These are phyloP conservation scores for Lignosus rhinocerotis DNA, from an alignment of 1,284 basidiomycete genomes.

Conservation along the genomic window DNA sequence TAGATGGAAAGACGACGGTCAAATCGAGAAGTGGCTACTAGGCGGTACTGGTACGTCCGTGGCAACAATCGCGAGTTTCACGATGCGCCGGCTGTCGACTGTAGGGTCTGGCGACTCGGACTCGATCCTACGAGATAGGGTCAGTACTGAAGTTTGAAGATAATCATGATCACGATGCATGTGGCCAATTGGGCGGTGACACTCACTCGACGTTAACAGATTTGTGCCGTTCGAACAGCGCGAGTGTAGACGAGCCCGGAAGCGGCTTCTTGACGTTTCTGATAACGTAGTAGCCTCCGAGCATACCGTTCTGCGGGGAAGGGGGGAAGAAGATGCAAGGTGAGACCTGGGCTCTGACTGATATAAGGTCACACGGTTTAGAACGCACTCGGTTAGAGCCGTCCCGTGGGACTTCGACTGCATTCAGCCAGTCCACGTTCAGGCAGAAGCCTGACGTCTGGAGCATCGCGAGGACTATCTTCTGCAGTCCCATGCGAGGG, in stretches of 20 bases:
- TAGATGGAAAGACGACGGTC: background rate
- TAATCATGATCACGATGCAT: constrained; percentile 2
- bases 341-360: background rate
- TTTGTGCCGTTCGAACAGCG: constrained; percentile 51
- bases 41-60: constrained; percentile 37
- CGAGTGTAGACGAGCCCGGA: constrained; percentile 36
- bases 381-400: constrained; percentile 43
- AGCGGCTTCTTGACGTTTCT: constrained; percentile 45
- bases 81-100: constrained; percentile 50
- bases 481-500: constrained; percentile 41
- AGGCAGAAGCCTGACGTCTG: constrained; percentile 40
- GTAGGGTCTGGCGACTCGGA: constrained; percentile 40
- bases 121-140: constrained; percentile 41
- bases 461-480: constrained; percentile 48
- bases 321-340: background rate
- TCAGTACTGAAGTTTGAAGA: background rate
- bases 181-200: background rate
- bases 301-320: constrained; percentile 43
- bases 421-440: constrained; percentile 50
- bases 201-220: constrained; percentile 53
- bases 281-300: constrained; percentile 55
- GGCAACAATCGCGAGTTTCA: constrained; percentile 49
- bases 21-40: constrained; percentile 11
- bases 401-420: constrained; percentile 46
- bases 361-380: constrained; percentile 9